phyloP scores from a whole-genome alignment of 2,329 filamentous ascomycete species.

The Alternaria solani region DNA sequence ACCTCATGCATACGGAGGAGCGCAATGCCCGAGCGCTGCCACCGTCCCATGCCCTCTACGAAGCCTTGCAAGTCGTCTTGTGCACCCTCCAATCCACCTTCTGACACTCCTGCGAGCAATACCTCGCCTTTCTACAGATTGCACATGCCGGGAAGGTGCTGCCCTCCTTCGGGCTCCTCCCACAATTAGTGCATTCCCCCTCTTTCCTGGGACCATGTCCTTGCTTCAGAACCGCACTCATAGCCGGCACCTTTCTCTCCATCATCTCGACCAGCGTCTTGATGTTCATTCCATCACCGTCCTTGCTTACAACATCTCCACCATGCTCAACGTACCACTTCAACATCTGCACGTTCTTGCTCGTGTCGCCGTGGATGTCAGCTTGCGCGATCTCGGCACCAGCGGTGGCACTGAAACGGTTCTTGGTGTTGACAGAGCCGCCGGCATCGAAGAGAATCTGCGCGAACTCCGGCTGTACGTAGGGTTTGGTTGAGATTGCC shows the following conservation, averaged over 20 bases:
- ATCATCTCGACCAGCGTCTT: conserved; percentile 24
- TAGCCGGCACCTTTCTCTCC: conserved; percentile 16
- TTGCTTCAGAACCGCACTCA: conserved; percentile 13
- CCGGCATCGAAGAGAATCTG: conserved; percentile 28
- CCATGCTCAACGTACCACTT: conserved; percentile 29
- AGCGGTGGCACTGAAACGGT: conserved; percentile 18
- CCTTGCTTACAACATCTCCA: conserved; percentile 26
- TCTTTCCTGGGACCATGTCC: conserved; percentile 16
- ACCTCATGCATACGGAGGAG: neutral
- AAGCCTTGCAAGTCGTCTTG: conserved; percentile 19
- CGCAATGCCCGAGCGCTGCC: neutral
- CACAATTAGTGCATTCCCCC: conserved; percentile 20
- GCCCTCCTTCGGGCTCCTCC: conserved; percentile 12
- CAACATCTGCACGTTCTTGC: conserved; percentile 23
- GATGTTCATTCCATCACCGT: conserved; percentile 26
- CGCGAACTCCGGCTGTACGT: conserved; percentile 20
- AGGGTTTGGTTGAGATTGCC: conserved; percentile 26
- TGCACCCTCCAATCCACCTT: conserved; percentile 29
- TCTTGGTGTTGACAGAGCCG: conserved; percentile 20
- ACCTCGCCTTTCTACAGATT: conserved; percentile 22
- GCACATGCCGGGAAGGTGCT: conserved; percentile 12
- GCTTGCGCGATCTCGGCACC: conserved; percentile 24
- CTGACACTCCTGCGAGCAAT: conserved; percentile 24
- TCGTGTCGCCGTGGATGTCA: conserved; percentile 19
- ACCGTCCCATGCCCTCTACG: neutral